Evolutionary conservation across 1,139 yeast species (phyloP), one percentile per base, ranked within the genome.

Genomic region (Sugiyamaella xylanicola): DNA sequence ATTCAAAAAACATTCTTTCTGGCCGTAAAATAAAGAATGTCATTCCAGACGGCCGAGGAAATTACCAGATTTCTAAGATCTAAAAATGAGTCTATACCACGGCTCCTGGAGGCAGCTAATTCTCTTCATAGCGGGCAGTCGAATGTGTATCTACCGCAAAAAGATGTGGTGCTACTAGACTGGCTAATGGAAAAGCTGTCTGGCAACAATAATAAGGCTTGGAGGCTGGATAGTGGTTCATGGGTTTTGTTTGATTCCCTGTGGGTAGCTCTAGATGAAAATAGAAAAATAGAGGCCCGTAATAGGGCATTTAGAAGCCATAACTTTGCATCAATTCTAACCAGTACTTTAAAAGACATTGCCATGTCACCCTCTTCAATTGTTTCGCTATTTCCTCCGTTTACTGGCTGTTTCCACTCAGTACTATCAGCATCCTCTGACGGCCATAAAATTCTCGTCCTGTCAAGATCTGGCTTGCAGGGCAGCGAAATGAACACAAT

Each of bases 31-130:
- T 4, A 15, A 9, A 46, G 5, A 4, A 37, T 37, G 51, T 37
- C 44, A 7, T 29, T 22, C 13, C 22, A 49, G 50, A 54, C 54
- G 44, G 82, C 92, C 0, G 90, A 86, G 64, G 77, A 79, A 4
- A 71, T 85, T 42, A 87, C 96, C 1, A 80, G 81, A 67, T 77
- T 76, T 62, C 74, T 89, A 29, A 77, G 96, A 61, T 80, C 86
- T 20, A 85, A 81, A 63, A 58, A 76, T 1, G 60, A 57, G 20
- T 21, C 51, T 42, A 68, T 81, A 1, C 73, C 68, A 16, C 78
- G 80, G 16, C 75, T 87, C 37, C 69, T 79, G 0, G 57, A 65
- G 1, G 72, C 75, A 2, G 79, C 86, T 0, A 67, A 68, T 25
- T 66, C 71, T 7, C 68, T 86, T 8, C 61, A 83, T 1, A 70